A percentile compares a stretch with the other conserved stretches of the same genome.
phyloP scores from a whole-genome alignment of 192 early-diverging fungal genomes.

The Podila horticola region DNA sequence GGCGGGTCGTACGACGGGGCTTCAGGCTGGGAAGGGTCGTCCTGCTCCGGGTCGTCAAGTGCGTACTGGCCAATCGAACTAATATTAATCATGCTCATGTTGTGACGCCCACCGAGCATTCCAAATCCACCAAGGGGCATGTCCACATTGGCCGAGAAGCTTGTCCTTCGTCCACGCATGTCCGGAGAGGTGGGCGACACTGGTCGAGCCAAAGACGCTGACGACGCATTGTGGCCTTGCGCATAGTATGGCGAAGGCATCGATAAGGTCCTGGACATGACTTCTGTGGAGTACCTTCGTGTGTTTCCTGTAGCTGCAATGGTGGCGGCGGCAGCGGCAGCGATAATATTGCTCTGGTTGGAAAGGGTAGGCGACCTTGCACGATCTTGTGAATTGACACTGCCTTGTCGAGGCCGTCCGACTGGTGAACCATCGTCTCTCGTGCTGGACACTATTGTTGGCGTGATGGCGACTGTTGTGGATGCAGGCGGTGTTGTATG shows the following conservation, averaged over 20 bases:
- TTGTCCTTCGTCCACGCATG: constrained; percentile 30
- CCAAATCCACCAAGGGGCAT: constrained; percentile 17
- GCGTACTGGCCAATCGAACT: constrained; percentile 23
- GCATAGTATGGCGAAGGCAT: constrained; percentile 30
- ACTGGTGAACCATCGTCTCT: neutral
- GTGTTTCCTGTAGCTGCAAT: constrained; percentile 8
- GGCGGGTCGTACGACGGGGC: constrained; percentile 49
- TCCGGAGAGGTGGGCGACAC: constrained; percentile 26
- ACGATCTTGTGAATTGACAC: constrained; percentile 19
- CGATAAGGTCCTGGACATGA: constrained; percentile 39
- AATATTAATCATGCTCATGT: constrained; percentile 51
- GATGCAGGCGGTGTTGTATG: constrained; percentile 18
- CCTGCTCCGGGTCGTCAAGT: constrained; percentile 2
- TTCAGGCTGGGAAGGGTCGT: constrained; percentile 26
- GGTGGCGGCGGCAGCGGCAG: constrained; percentile 21
- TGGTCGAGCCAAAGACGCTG: constrained; percentile 25
- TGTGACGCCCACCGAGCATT: constrained; percentile 8
- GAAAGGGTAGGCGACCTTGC: constrained; percentile 22
- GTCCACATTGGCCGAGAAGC: constrained; percentile 50
- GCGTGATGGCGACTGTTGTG: neutral
- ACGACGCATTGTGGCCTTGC: constrained; percentile 17
- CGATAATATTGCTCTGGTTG: constrained; percentile 15
- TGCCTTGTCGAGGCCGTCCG: constrained; percentile 15
- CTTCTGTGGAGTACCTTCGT: constrained; percentile 5
- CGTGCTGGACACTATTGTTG: neutral